Percentiles rank a stretch among this genome's conserved stretches.
Conservation (phyloP, 306 rosid genomes). For the Begonia masoniana region DNA sequence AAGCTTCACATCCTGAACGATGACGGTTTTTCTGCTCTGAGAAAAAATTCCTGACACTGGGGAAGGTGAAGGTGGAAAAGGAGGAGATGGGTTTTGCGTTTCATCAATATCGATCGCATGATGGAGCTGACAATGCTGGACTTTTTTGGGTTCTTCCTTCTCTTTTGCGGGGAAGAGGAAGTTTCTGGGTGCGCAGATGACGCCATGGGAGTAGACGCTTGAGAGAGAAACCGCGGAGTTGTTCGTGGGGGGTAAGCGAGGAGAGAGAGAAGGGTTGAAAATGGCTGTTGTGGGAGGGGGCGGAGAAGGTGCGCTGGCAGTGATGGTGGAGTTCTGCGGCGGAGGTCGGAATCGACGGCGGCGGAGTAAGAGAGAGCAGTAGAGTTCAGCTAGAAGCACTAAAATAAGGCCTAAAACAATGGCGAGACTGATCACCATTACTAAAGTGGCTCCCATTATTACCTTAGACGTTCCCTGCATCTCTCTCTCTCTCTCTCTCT, state of each 20-base stretch:
- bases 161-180: constrained; percentile 45
- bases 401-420: constrained; percentile 64
- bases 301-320: constrained; percentile 1
- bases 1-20: background rate
- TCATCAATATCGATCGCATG: constrained; percentile 32
- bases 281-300: constrained; percentile 4
- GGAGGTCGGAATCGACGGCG: constrained; percentile 56
- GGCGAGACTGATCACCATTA: constrained; percentile 72
- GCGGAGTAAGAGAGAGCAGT: constrained; percentile 78
- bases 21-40: too few relatives aligned
- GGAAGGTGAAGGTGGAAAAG: background rate
- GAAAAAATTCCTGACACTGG: background rate
- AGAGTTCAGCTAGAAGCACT: constrained; percentile 77
- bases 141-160: constrained; percentile 24
- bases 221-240: constrained; percentile 16
- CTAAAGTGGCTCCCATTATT: constrained; percentile 79
- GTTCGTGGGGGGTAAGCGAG: constrained; percentile 2
- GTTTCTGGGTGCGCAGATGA: constrained; percentile 69
- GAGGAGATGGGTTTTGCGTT: background rate
- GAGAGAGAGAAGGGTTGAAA: constrained; percentile 2
- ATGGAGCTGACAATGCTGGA: constrained; percentile 24
- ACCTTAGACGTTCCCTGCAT: constrained; percentile 87
- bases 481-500: constrained; percentile 17
- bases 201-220: constrained; percentile 57
- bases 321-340: constrained; percentile 31